Conservation (phyloP, 1,139 yeast species). For the Blastobotrys indianensis region DNA sequence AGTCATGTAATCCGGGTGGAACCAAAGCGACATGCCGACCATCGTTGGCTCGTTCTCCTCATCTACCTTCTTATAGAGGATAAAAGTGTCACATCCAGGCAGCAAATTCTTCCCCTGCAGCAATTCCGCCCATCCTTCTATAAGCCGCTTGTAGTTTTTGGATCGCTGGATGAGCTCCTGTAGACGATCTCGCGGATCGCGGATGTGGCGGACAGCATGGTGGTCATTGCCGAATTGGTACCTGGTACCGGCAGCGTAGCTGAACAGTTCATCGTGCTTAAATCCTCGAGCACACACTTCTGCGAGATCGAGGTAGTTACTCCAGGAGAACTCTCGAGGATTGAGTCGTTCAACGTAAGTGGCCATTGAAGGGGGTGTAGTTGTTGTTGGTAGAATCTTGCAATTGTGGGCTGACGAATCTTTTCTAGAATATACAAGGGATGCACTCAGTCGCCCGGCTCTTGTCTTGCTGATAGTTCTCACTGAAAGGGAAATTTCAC, state of each 20-base stretch:
- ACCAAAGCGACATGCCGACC: slow-evolving; percentile 11
- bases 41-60: background rate
- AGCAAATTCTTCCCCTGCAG: background rate
- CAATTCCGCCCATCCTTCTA: slow-evolving; percentile 3
- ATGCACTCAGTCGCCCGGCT: too few relatives aligned
- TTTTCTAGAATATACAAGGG: too few relatives aligned
- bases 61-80: background rate
- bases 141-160: slow-evolving; percentile 2
- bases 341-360: background rate
- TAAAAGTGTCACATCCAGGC: slow-evolving; percentile 3
- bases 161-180: slow-evolving; percentile 6
- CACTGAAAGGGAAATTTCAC: too few relatives aligned
- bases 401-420: too few relatives aligned
- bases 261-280: slow-evolving; percentile 6
- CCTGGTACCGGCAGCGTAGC: slow-evolving; percentile 1
- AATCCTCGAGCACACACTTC: slow-evolving; percentile 6
- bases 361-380: background rate
- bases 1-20: slow-evolving; percentile 13
- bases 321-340: background rate
- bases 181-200: slow-evolving; percentile 8
- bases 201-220: background rate
- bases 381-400: background rate
- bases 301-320: slow-evolving; percentile 6
- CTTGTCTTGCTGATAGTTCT: too few relatives aligned
- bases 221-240: slow-evolving; percentile 4